Percentiles rank a stretch among this genome's conserved stretches.
Evolutionary conservation across 1,284 basidiomycete species (phyloP).

Genomic region (Ustilago trichophora): DNA sequence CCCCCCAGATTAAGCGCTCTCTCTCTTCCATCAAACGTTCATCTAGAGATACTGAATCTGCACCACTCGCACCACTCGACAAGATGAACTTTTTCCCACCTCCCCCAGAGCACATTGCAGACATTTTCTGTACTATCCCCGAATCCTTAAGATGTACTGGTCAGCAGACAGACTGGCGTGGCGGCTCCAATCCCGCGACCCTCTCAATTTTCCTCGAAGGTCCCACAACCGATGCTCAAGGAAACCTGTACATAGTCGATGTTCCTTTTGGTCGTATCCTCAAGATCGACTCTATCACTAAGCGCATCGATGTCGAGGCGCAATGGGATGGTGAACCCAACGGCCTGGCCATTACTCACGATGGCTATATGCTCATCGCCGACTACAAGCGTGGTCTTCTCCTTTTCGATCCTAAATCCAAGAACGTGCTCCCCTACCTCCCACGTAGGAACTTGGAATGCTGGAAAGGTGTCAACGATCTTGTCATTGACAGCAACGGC

Average conservation of each 20-base stretch:
- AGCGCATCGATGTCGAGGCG: constrained; percentile 7
- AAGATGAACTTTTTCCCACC: constrained; percentile 9
- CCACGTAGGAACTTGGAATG: constrained; percentile 1
- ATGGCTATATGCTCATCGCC: constrained; percentile 6
- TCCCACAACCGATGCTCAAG: constrained; percentile 3
- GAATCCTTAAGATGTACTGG: constrained; percentile 3
- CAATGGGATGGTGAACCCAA: constrained; percentile 8
- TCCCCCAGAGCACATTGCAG: constrained; percentile 5
- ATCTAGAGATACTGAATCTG: no score
- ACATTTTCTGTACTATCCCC: constrained; percentile 7
- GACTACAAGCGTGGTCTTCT: constrained; percentile 6
- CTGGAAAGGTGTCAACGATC: constrained; percentile 5
- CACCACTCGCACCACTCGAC: no score
- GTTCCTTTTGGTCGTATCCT: constrained; percentile 8
- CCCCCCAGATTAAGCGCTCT: no score
- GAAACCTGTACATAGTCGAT: constrained; percentile 3
- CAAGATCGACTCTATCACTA: constrained; percentile 8
- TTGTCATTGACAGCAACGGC: constrained; percentile 1
- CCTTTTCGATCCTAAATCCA: constrained; percentile 3
- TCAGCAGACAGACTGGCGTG: constrained; percentile 2
- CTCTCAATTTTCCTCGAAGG: constrained; percentile 9
- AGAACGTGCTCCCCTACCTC: neutral
- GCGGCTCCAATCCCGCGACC: neutral
- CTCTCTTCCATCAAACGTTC: no score
- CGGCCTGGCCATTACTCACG: constrained; percentile 6